These are phyloP conservation scores for Larix kaempferi DNA, from an alignment of 75 land plant genomes.

Conservation along the genomic window DNA sequence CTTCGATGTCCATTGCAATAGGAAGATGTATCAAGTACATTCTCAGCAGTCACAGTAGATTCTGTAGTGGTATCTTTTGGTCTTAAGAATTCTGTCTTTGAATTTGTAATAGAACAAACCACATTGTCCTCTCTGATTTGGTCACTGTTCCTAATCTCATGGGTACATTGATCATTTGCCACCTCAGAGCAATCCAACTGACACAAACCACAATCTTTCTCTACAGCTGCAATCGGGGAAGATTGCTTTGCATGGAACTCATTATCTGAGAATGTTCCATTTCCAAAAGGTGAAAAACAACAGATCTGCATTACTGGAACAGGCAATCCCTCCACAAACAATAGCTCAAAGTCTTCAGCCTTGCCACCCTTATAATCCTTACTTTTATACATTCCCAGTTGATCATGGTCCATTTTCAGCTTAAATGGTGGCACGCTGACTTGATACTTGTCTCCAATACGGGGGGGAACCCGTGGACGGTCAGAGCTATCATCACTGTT, in stretches of 20 bases:
- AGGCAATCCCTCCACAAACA: slow-evolving; percentile 27
- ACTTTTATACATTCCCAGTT: not conserved
- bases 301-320: slow-evolving; percentile 31
- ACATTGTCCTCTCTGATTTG: not conserved
- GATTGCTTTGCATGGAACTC: not conserved
- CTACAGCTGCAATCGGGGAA: not conserved
- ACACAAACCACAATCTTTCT: not conserved
- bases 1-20: not conserved
- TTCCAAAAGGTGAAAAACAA: not conserved
- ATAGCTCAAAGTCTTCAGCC: slow-evolving; percentile 5
- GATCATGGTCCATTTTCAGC: not conserved
- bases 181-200: not conserved
- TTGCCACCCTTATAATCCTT: not conserved
- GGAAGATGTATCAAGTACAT: not conserved
- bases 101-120: not conserved
- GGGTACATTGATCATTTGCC: not conserved
- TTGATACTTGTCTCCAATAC: slow-evolving; percentile 46
- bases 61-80: not conserved
- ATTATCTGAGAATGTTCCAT: not conserved
- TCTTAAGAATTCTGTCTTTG: not conserved
- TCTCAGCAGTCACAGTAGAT: not conserved
- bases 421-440: slow-evolving; percentile 27
- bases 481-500: slow-evolving; percentile 15
- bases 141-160: not conserved
- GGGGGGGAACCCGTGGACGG: slow-evolving; percentile 25